These are phyloP conservation scores for Halophytophthora polymorphica DNA, from an alignment of 352 stramenopile genomes.

Conservation along the genomic window DNA sequence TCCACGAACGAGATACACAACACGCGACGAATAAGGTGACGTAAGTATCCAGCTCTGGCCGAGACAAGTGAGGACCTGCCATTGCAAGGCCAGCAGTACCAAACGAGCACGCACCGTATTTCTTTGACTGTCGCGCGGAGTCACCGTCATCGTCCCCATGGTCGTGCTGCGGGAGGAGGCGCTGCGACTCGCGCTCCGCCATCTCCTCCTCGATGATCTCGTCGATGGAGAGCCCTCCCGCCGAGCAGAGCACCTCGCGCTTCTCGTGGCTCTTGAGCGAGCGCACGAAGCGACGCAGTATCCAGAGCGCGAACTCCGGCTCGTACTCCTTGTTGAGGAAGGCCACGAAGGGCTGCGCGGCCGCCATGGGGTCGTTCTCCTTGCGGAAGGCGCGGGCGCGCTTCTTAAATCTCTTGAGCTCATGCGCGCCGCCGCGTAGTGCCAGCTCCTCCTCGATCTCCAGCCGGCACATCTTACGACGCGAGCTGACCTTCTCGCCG, in stretches of 20 bases:
- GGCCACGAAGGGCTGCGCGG: conserved; percentile 42
- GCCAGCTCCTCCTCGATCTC: conserved; percentile 70
- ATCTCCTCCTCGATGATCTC: conserved; percentile 20
- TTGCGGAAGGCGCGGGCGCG: conserved; percentile 58
- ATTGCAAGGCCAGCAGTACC: too few species aligned
- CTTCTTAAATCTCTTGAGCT: conserved; percentile 75
- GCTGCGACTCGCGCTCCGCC: conserved; percentile 16
- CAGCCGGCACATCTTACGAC: conserved; percentile 46
- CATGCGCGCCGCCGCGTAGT: conserved; percentile 38
- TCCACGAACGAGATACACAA: conserved; percentile 4
- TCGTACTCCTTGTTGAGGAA: conserved; percentile 58
- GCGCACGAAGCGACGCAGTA: conserved; percentile 45
- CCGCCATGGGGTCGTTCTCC: conserved; percentile 59
- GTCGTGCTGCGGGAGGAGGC: conserved; percentile 8
- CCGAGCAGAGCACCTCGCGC: conserved; percentile 33
- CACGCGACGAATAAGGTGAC: too few species aligned
- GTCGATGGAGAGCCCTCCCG: conserved; percentile 22
- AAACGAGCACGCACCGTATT: conserved; percentile 31
- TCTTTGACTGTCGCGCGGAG: conserved; percentile 22
- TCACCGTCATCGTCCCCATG: conserved; percentile 22
- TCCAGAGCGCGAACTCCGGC: conserved; percentile 49
- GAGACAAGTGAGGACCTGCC: too few species aligned
- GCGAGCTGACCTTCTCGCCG: conserved; percentile 19
- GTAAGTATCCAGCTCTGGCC: too few species aligned
- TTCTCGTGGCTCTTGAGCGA: conserved; percentile 64